These are phyloP conservation scores for Vitis rupestris DNA, from an alignment of 164 flowering plant species.

Conservation along the genomic window DNA sequence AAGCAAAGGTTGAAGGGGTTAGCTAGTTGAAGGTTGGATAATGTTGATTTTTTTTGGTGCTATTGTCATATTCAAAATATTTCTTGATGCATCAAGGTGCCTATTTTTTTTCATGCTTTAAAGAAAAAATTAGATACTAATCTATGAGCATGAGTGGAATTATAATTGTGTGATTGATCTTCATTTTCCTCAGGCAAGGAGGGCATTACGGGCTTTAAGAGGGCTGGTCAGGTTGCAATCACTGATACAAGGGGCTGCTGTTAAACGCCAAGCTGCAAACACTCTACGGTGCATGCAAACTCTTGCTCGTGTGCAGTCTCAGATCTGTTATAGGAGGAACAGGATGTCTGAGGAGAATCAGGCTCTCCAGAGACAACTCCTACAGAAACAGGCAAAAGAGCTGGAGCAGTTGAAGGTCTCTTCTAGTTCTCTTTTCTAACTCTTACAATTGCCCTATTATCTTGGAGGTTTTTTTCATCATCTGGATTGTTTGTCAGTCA, in stretches of 20 bases:
- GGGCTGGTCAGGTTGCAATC: conserved; percentile 75
- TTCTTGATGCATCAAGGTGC: too few species aligned
- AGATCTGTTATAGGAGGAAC: conserved; percentile 68
- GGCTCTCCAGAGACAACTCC: conserved; percentile 77
- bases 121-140: neutral
- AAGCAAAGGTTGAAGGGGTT: too few species aligned
- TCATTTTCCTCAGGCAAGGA: conserved; percentile 60
- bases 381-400: conserved; percentile 71
- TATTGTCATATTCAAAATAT: too few species aligned
- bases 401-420: conserved; percentile 53
- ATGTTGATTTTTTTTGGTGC: too few species aligned
- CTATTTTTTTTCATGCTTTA: neutral
- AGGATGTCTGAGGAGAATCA: conserved; percentile 84
- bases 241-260: conserved; percentile 61
- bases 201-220: conserved; percentile 71
- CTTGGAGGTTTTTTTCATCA: neutral
- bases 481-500: conserved; percentile 2
- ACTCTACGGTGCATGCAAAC: conserved; percentile 83
- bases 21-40: too few species aligned
- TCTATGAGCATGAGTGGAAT: too few species aligned
- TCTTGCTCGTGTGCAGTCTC: conserved; percentile 74
- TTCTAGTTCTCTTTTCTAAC: neutral
- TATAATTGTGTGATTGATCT: neutral
- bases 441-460: neutral
- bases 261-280: conserved; percentile 70